Percentiles rank a stretch among this genome's conserved stretches.
These are phyloP conservation scores for Hypoxylon perforatum DNA, from an alignment of 495 filamentous ascomycete genomes.

Conservation along the genomic window DNA sequence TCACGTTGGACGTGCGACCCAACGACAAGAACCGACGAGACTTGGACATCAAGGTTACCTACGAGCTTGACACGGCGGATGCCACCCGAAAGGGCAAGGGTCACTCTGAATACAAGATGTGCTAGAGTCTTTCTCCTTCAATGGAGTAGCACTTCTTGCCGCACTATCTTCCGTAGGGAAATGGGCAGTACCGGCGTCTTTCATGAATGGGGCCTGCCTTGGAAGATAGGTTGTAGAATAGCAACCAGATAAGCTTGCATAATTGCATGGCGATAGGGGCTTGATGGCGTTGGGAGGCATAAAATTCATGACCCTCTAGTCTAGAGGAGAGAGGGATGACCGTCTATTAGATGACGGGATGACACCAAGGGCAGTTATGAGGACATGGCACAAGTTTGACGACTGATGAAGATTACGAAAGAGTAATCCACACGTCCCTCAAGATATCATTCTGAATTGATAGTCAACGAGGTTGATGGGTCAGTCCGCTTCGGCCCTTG, in stretches of 20 bases:
- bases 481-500: slow-evolving; percentile 23
- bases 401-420: slow-evolving; percentile 44
- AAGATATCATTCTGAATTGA: slow-evolving; percentile 11
- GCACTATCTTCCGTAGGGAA: slow-evolving; percentile 9
- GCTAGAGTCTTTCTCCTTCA: slow-evolving; percentile 41
- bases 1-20: slow-evolving; percentile 81
- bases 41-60: slow-evolving; percentile 89
- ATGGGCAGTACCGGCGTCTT: background rate
- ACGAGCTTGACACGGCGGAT: slow-evolving; percentile 81
- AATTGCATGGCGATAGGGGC: slow-evolving; percentile 29
- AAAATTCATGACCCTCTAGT: slow-evolving; percentile 16
- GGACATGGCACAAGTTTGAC: slow-evolving; percentile 8
- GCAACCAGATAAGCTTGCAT: slow-evolving; percentile 26
- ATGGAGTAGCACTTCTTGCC: background rate
- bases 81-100: slow-evolving; percentile 73
- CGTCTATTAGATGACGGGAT: background rate
- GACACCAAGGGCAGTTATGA: background rate
- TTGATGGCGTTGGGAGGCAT: slow-evolving; percentile 36
- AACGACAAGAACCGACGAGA: slow-evolving; percentile 95
- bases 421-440: slow-evolving; percentile 42
- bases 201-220: slow-evolving; percentile 2
- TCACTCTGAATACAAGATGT: slow-evolving; percentile 90
- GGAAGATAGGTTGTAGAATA: slow-evolving; percentile 7
- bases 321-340: slow-evolving; percentile 6
- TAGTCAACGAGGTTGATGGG: slow-evolving; percentile 38